A percentile compares a stretch with the other conserved stretches of the same genome.
Conservation (phyloP, 257 asterid genomes). For the Rubia yunnanensis region DNA sequence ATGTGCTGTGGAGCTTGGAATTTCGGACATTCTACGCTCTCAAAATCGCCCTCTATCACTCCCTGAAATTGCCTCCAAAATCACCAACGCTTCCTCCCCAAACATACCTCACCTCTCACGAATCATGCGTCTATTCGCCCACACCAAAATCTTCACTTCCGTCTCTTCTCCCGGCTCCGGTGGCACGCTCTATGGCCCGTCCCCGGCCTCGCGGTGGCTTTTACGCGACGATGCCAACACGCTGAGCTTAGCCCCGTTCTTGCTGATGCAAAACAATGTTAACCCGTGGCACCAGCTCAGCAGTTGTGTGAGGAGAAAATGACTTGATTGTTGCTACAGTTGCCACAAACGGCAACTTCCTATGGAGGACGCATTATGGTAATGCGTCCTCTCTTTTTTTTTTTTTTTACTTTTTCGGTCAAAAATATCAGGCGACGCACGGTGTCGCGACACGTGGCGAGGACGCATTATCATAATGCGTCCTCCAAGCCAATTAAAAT, state of each 20-base stretch:
- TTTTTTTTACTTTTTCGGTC: too few relatives aligned
- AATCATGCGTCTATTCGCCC: neutral
- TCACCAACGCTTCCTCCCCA: neutral
- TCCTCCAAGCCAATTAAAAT: too few relatives aligned
- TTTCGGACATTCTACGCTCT: neutral
- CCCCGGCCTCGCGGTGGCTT: neutral
- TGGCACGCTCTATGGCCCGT: neutral
- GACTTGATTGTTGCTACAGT: too few relatives aligned
- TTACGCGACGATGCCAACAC: neutral
- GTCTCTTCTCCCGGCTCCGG: neutral
- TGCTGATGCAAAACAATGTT: neutral
- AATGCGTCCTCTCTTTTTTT: too few relatives aligned
- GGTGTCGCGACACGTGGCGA: too few relatives aligned
- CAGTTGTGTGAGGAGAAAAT: neutral
- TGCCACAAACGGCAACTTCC: too few relatives aligned
- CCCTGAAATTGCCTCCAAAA: neutral
- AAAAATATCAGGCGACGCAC: too few relatives aligned
- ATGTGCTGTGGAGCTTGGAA: neutral
- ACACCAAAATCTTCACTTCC: neutral
- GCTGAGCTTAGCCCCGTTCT: neutral
- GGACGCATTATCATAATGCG: too few relatives aligned
- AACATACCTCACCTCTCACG: neutral
- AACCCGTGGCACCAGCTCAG: neutral
- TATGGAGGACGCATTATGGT: too few relatives aligned
- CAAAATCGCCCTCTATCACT: neutral